These are phyloP conservation scores for Stropharia rugosoannulata DNA, from an alignment of 768 basidiomycete genomes.

Conservation along the genomic window DNA sequence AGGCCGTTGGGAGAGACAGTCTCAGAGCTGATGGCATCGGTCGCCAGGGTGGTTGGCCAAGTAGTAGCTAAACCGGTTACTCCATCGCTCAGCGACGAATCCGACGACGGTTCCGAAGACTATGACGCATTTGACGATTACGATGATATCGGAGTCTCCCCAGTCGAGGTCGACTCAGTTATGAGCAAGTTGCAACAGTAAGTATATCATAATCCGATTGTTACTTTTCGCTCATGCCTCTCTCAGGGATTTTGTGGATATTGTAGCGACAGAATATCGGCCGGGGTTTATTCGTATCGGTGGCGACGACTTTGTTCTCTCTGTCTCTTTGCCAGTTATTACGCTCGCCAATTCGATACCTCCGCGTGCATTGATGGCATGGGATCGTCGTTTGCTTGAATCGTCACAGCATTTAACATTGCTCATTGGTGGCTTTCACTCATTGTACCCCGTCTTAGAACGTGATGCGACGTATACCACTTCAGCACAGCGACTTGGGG, in stretches of 20 bases:
- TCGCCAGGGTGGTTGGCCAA: constrained; percentile 22
- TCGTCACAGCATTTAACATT: constrained; percentile 59
- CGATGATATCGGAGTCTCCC: constrained; percentile 31
- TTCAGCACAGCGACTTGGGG: constrained; percentile 32
- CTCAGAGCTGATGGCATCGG: constrained; percentile 38
- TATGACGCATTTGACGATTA: constrained; percentile 37
- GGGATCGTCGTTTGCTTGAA: constrained; percentile 66
- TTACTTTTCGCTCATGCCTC: background rate
- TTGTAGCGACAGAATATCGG: constrained; percentile 53
- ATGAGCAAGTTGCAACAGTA: constrained; percentile 31
- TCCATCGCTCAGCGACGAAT: constrained; percentile 20
- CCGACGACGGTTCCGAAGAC: constrained; percentile 33
- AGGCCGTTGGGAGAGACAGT: constrained; percentile 45
- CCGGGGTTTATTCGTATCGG: constrained; percentile 58
- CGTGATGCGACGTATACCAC: constrained; percentile 39
- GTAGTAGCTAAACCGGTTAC: constrained; percentile 1
- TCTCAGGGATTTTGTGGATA: constrained; percentile 57
- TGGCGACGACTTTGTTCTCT: constrained; percentile 50
- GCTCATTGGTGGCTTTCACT: constrained; percentile 57
- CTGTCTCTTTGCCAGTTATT: constrained; percentile 57
- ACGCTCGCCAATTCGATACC: constrained; percentile 51
- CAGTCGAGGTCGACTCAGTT: constrained; percentile 20
- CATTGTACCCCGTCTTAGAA: constrained; percentile 52
- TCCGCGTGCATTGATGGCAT: constrained; percentile 68
- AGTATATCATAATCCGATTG: constrained; percentile 4